These are phyloP conservation scores for Macadamia tetraphylla DNA, from an alignment of 164 flowering plant species.

Conservation along the genomic window DNA sequence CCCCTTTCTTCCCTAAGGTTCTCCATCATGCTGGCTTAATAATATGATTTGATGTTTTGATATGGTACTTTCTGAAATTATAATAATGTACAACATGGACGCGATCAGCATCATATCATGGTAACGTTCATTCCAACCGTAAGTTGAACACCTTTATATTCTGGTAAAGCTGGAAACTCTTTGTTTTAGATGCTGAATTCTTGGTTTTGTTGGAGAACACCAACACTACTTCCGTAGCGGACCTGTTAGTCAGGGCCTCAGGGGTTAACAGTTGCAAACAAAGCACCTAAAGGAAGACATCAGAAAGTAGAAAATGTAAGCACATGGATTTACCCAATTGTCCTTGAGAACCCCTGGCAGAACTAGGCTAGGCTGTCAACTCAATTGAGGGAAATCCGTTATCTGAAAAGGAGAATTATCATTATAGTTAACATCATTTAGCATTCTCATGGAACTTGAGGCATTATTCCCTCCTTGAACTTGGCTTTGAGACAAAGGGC, in stretches of 20 bases:
- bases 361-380: conserved; percentile 18
- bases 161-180: conserved; percentile 47
- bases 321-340: conserved; percentile 19
- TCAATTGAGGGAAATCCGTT: conserved; percentile 31
- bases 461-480: conserved; percentile 22
- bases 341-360: conserved; percentile 27
- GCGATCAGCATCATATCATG: neutral
- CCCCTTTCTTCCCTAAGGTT: too few relatives aligned
- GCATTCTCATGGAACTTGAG: conserved; percentile 16
- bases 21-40: neutral
- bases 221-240: conserved; percentile 32
- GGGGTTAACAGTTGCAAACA: neutral
- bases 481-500: conserved; percentile 35
- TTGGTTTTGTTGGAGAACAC: conserved; percentile 36
- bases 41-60: neutral
- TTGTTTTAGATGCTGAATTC: conserved; percentile 46
- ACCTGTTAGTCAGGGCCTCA: conserved; percentile 18
- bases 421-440: conserved; percentile 18
- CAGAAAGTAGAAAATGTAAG: neutral
- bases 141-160: conserved; percentile 29
- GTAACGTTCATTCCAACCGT: neutral
- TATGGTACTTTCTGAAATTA: neutral
- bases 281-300: neutral
- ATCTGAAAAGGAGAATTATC: conserved; percentile 25
- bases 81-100: too few relatives aligned